Evolutionary conservation across 495 filamentous ascomycete species (phyloP).

Genomic region (Lophium mytilinum): DNA sequence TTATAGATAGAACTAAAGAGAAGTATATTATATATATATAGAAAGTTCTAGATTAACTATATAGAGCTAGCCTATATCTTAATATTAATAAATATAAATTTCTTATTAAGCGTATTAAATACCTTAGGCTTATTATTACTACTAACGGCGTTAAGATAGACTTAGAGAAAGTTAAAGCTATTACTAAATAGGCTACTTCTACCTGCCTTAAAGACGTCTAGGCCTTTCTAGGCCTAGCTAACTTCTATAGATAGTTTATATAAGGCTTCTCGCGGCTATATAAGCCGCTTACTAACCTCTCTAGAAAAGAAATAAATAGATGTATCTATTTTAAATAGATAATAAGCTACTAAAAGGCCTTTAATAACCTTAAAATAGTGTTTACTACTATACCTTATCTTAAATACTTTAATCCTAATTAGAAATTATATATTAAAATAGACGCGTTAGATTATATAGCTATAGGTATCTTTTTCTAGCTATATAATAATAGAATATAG

Average conservation of each 20-base stretch:
- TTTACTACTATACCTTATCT: slow-evolving; percentile 35
- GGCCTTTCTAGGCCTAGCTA: slow-evolving; percentile 20
- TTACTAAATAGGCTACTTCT: slow-evolving; percentile 4
- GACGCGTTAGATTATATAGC: slow-evolving; percentile 24
- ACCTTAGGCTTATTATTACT: slow-evolving; percentile 29
- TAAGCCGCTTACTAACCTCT: no score
- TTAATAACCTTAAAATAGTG: no score
- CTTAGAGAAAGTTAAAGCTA: slow-evolving; percentile 18
- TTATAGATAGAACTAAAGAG: no score
- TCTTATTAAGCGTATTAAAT: slow-evolving; percentile 23
- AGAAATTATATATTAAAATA: slow-evolving; percentile 18
- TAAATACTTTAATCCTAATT: slow-evolving; percentile 18
- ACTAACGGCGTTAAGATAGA: slow-evolving; percentile 27
- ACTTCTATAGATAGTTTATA: slow-evolving; percentile 24
- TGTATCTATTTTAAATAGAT: no score
- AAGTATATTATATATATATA: neutral
- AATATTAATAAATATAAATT: slow-evolving; percentile 31
- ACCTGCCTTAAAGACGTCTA: slow-evolving; percentile 9
- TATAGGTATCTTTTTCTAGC: slow-evolving; percentile 15
- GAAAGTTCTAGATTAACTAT: neutral
- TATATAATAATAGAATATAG: neutral
- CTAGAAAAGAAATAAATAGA: no score
- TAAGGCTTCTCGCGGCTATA: slow-evolving; percentile 2
- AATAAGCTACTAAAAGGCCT: no score
- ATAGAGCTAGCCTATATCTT: neutral